phyloP scores from a whole-genome alignment of 805 yeast genomes.

The Teunomyces aglyptinius region DNA sequence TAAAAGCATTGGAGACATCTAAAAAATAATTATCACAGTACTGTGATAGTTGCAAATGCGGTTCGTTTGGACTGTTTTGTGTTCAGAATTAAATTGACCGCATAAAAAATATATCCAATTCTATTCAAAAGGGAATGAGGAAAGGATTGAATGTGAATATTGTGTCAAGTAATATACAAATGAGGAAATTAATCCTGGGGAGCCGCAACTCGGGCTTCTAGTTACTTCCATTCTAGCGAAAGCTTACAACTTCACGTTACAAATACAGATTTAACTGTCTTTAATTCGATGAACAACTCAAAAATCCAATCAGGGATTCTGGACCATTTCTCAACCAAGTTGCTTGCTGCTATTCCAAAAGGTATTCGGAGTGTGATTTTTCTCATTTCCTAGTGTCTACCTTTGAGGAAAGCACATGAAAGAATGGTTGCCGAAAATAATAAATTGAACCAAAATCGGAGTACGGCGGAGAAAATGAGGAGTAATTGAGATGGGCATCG shows the following conservation, averaged over 20 bases:
- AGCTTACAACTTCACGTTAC: neutral
- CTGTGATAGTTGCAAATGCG: conserved; percentile 2
- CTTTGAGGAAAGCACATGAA: neutral
- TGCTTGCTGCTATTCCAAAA: neutral
- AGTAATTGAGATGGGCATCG: neutral
- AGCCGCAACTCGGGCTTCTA: neutral
- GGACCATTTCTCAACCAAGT: neutral
- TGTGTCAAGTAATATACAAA: conserved; percentile 1
- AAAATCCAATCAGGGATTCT: neutral
- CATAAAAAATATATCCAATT: neutral
- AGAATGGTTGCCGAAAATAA: neutral
- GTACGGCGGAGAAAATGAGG: neutral
- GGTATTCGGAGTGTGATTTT: neutral
- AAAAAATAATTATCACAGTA: neutral
- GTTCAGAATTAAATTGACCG: neutral
- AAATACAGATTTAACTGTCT: neutral
- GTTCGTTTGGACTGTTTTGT: neutral
- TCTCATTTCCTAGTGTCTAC: neutral
- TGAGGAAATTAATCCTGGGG: neutral
- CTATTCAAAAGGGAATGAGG: neutral
- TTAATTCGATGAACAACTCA: neutral
- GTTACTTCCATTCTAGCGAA: neutral
- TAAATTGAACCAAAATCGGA: neutral
- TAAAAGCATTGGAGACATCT: neutral
- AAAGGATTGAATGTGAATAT: neutral